These are phyloP conservation scores for Rosellinia necatrix DNA, from an alignment of 2,329 filamentous ascomycete genomes.

Conservation along the genomic window DNA sequence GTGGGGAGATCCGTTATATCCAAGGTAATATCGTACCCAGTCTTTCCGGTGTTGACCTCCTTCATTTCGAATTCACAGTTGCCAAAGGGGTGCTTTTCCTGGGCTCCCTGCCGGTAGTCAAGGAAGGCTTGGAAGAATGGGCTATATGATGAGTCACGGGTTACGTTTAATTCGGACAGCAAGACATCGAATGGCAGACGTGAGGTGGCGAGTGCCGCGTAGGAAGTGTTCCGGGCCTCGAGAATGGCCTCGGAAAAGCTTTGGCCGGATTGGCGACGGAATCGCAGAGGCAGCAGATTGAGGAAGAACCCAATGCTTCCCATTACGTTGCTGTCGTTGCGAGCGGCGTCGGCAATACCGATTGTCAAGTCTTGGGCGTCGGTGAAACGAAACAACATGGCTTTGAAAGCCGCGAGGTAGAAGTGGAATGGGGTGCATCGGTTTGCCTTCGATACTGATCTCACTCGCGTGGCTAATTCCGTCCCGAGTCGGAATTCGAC, in stretches of 20 bases:
- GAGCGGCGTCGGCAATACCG: constrained; percentile 48
- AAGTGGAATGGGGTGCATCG: constrained; percentile 48
- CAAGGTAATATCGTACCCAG: constrained; percentile 34
- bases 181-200: constrained; percentile 49
- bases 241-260: constrained; percentile 4
- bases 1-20: constrained; percentile 28
- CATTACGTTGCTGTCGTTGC: constrained; percentile 35
- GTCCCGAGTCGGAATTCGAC: constrained; percentile 27
- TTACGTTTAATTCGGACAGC: constrained; percentile 43
- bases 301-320: constrained; percentile 45
- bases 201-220: constrained; percentile 45
- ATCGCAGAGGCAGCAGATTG: constrained; percentile 45
- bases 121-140: constrained; percentile 54
- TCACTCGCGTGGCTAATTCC: constrained; percentile 31
- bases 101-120: constrained; percentile 48
- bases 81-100: constrained; percentile 35
- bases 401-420: constrained; percentile 48
- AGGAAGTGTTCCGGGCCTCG: background rate
- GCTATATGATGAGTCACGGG: constrained; percentile 43
- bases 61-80: constrained; percentile 32
- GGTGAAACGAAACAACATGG: constrained; percentile 43
- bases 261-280: constrained; percentile 1
- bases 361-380: constrained; percentile 49
- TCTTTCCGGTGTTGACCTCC: constrained; percentile 19
- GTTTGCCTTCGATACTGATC: constrained; percentile 26